Evolutionary conservation across 192 early-diverging fungal genomes (phyloP), one percentile per base, ranked within the genome.

Genomic region (Lobulomyces angularis): DNA sequence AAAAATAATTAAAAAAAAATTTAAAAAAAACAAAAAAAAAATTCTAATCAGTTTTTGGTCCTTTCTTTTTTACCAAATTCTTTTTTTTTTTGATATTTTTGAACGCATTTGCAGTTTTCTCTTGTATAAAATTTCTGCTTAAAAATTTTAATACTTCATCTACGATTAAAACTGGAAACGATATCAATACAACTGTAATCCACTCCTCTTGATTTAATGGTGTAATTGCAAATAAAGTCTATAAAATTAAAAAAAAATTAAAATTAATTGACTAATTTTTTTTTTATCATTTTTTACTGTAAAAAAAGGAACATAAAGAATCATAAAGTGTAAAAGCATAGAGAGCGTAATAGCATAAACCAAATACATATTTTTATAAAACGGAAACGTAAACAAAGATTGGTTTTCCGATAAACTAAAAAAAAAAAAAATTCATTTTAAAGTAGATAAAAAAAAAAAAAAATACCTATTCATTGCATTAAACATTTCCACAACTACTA

Each of bases 401-500:
- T 90, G 89, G 59, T 98, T 94, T 69, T 96, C 95, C 12, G 85
- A 89, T 37, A 96, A 66, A 34, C 52, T 39, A 43, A 11, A 21
- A 5, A 21, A 37, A 20, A 62, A 17, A 41, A 7, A 22, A 12
- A 17, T 25, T 8, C 1, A 16, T n/a, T n/a, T n/a, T 3, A 8
- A 16, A 46, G 8, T n/a, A 20, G 12, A 0, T 1, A 8, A 18
- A 16, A 43, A 27, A 24, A 12, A 2, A 14, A 16, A 22, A 21
- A 30, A 6, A 23, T 27, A 42, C 59, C 77, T 81, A 67, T 96
- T 96, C 65, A 96, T 88, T 36, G 95, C 91, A 58, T 98, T 96
- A 53, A 96, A 82, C 95, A 98, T 96, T 58, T 98, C 92, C 51
- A 98, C 93, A 21, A 84, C 82, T 11, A 96, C 92, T 35, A 98